Evolutionary conservation across 805 yeast species (phyloP).

Genomic region (Kurtzmaniella fragi): DNA sequence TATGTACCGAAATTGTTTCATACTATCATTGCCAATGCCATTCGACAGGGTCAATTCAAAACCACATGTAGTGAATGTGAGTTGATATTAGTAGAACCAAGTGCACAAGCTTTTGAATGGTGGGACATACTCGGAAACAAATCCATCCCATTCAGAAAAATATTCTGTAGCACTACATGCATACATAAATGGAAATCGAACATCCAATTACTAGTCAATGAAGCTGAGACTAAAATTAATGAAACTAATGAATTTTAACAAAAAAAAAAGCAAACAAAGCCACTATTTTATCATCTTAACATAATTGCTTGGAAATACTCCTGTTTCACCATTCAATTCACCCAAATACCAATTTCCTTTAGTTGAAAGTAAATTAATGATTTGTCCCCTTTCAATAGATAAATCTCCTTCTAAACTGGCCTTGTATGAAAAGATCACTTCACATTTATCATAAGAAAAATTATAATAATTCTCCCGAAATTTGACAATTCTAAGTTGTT

Average conservation of each 20-base stretch:
- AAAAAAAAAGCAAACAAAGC: neutral
- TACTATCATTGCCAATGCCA: constrained; percentile 43
- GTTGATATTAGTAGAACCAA: constrained; percentile 45
- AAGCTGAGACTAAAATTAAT: constrained; percentile 1
- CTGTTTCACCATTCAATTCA: constrained; percentile 17
- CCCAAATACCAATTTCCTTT: constrained; percentile 36
- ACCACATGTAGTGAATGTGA: constrained; percentile 53
- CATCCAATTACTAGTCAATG: no score
- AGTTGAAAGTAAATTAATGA: constrained; percentile 30
- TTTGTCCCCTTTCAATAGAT: constrained; percentile 38
- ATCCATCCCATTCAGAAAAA: constrained; percentile 47
- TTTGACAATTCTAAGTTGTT: constrained; percentile 16
- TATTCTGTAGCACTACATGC: constrained; percentile 54
- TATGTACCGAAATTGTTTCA: constrained; percentile 43
- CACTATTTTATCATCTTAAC: constrained; percentile 12
- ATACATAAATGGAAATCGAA: constrained; percentile 16
- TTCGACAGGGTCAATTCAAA: constrained; percentile 46
- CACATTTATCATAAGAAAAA: constrained; percentile 16
- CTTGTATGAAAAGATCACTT: constrained; percentile 36
- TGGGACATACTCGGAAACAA: constrained; percentile 55
- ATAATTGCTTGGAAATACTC: constrained; percentile 27
- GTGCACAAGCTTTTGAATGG: constrained; percentile 61
- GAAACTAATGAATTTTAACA: neutral
- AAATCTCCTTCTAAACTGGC: constrained; percentile 39
- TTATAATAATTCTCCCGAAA: constrained; percentile 16